Percentiles rank a stretch among this genome's conserved stretches.
Conservation (phyloP, 2,329 filamentous ascomycete genomes). For the Leptographium lundbergii region DNA sequence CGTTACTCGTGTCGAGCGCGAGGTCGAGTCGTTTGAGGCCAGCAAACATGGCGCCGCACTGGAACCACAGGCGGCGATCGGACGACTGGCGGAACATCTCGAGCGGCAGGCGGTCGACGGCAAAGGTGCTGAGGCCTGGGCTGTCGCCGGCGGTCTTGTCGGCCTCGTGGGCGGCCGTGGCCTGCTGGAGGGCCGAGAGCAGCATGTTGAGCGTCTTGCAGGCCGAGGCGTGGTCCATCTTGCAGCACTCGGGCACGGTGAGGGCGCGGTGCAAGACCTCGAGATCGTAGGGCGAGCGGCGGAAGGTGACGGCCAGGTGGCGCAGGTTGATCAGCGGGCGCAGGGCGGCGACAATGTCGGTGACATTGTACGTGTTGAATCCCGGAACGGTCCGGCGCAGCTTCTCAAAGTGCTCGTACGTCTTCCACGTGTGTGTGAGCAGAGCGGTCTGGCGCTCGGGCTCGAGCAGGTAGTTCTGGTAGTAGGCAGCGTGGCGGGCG, state of each 20-base stretch:
- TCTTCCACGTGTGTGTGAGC: conserved; percentile 23
- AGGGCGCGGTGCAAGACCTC: conserved; percentile 25
- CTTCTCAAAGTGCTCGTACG: conserved; percentile 24
- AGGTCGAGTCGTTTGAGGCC: conserved; percentile 26
- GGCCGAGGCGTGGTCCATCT: conserved; percentile 24
- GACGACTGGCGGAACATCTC: conserved; percentile 25
- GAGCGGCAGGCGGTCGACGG: conserved; percentile 30
- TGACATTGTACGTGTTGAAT: conserved; percentile 19
- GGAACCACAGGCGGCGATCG: conserved; percentile 28
- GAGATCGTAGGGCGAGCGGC: conserved; percentile 26
- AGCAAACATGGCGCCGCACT: conserved; percentile 26
- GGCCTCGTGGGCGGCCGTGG: not conserved
- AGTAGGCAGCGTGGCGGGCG: conserved; percentile 22
- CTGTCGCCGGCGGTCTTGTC: not conserved
- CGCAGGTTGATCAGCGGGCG: conserved; percentile 26
- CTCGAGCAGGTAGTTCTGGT: conserved; percentile 24
- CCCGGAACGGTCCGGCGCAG: conserved; percentile 21
- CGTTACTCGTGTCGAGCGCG: conserved; percentile 25
- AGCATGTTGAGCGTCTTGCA: conserved; percentile 20
- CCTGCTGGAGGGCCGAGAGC: conserved; percentile 10
- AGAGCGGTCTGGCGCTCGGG: conserved; percentile 23
- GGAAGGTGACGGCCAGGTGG: conserved; percentile 28
- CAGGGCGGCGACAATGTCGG: conserved; percentile 19
- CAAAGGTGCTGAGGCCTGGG: conserved; percentile 20
- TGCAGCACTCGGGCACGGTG: conserved; percentile 25